Evolutionary conservation across 1,284 basidiomycete genomes (phyloP).

Genomic region (Rhodotorula mucilaginosa): DNA sequence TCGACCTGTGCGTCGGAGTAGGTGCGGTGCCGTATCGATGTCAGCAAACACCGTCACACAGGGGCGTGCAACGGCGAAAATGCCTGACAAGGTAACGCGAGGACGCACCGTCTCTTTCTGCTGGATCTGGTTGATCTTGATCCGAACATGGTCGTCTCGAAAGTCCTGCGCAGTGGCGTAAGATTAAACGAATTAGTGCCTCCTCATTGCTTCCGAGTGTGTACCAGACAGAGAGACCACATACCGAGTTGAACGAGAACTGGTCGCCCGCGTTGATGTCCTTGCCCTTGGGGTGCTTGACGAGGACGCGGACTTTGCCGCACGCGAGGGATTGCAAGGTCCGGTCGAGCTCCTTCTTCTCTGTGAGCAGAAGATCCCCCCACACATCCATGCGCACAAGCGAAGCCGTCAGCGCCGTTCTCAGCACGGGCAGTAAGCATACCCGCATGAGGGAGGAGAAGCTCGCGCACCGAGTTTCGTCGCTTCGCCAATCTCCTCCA

Average conservation of each 20-base stretch:
- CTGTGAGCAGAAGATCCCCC: constrained; percentile 43
- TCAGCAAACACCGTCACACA: neutral
- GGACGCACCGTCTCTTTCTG: constrained; percentile 75
- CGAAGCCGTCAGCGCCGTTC: neutral
- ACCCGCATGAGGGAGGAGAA: no score
- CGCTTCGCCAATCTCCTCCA: constrained; percentile 65
- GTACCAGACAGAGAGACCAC: neutral
- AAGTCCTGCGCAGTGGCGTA: constrained; percentile 57
- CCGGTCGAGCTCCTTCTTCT: constrained; percentile 66
- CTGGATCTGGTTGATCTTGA: constrained; percentile 96
- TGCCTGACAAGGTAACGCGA: neutral
- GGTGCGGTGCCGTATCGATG: neutral
- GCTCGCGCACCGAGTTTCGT: constrained; percentile 62
- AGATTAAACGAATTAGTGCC: neutral
- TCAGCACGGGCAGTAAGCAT: neutral
- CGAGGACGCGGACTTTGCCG: constrained; percentile 83
- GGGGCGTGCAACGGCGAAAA: no score
- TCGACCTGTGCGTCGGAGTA: constrained; percentile 60
- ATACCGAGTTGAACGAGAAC: constrained; percentile 69
- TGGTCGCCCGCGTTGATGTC: constrained; percentile 75
- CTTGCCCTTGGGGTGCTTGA: constrained; percentile 72
- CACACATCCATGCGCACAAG: no score
- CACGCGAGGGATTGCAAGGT: constrained; percentile 90
- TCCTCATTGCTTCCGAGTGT: neutral
- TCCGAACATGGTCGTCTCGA: constrained; percentile 70